Conservation (phyloP, 164 flowering plant genomes). For the Magnolia sinica region DNA sequence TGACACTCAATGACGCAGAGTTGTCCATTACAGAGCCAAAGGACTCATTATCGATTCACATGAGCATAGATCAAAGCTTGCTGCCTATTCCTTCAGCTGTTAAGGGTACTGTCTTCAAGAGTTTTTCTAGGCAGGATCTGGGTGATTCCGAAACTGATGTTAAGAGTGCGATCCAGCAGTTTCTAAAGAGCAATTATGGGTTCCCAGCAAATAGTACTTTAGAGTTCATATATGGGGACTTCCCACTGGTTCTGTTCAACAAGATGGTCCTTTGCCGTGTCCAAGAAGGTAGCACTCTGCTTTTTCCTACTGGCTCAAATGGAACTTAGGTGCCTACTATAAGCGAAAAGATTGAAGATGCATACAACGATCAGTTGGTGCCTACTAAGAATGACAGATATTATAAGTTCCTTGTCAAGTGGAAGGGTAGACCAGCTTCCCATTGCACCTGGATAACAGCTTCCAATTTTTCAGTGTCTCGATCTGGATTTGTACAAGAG, state of each 20-base stretch:
- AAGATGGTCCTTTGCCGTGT: conserved; percentile 80
- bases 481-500: no score
- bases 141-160: conserved; percentile 80
- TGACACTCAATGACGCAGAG: conserved; percentile 66
- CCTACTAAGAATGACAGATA: no score
- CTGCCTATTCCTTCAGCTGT: conserved; percentile 66
- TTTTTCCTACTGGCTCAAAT: conserved; percentile 82
- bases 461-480: no score
- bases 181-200: conserved; percentile 57
- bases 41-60: conserved; percentile 56
- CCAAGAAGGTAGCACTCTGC: conserved; percentile 82
- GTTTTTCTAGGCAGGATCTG: conserved; percentile 90
- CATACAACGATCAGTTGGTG: no score
- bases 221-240: conserved; percentile 69
- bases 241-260: conserved; percentile 68
- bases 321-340: conserved; percentile 66
- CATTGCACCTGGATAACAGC: no score
- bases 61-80: conserved; percentile 91
- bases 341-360: no score
- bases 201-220: conserved; percentile 43
- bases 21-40: conserved; percentile 49
- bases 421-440: no score
- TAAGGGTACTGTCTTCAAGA: conserved; percentile 88
- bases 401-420: no score
- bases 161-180: conserved; percentile 46